phyloP scores from a whole-genome alignment of 345 rosid genomes.

The Bruguiera parviflora region DNA sequence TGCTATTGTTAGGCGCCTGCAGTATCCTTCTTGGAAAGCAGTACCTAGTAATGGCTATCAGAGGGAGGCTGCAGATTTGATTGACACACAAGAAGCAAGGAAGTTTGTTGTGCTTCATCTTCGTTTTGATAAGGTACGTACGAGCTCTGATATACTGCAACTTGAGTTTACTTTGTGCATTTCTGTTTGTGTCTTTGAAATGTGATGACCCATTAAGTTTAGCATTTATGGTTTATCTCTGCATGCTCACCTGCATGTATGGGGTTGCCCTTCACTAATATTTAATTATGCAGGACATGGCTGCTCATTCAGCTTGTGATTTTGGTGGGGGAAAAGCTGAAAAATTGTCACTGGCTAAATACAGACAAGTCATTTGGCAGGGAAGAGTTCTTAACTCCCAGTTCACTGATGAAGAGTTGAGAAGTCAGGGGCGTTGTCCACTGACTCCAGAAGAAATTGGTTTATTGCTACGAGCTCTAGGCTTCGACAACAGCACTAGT shows the following conservation, averaged over 20 bases:
- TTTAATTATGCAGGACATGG: constrained; percentile 76
- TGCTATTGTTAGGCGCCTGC: constrained; percentile 62
- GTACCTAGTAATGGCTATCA: constrained; percentile 30
- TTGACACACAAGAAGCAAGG: constrained; percentile 40
- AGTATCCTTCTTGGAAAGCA: constrained; percentile 36
- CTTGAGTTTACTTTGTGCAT: not conserved
- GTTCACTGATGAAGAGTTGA: constrained; percentile 76
- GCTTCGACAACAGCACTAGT: constrained; percentile 77
- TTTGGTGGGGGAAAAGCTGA: constrained; percentile 98
- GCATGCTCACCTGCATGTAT: not conserved
- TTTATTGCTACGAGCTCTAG: constrained; percentile 77
- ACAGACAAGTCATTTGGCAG: constrained; percentile 90
- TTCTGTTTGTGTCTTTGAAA: not conserved
- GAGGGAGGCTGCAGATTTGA: constrained; percentile 31
- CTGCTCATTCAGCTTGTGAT: constrained; percentile 98
- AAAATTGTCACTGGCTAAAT: constrained; percentile 75
- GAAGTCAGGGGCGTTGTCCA: constrained; percentile 92
- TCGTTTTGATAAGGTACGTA: constrained; percentile 84
- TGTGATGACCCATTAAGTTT: not conserved
- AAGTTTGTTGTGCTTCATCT: constrained; percentile 87
- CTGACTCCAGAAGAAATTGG: constrained; percentile 97
- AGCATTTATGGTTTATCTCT: not conserved
- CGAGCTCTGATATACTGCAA: not conserved
- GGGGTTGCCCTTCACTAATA: not conserved
- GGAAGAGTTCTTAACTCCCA: constrained; percentile 94